Base-by-base conservation (phyloP, 2,329 filamentous ascomycete species). In the Exserohilum rostratum region DNA sequence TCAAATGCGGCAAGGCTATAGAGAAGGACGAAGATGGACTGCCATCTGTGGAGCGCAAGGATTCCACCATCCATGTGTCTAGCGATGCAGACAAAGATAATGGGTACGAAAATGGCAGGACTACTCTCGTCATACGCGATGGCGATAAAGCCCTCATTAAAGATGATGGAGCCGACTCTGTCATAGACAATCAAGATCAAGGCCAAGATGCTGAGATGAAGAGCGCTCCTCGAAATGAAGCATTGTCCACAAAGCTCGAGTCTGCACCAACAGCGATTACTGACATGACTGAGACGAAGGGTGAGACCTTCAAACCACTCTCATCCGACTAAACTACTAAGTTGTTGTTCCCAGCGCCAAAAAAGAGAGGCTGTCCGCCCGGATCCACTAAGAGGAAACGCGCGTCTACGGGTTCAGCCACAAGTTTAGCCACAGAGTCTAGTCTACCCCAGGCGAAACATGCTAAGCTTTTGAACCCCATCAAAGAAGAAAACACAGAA, bases 1-100 rank as follows among this genome's bases (percentile, higher is more conserved):
- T 68, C 10, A 9, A 56, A 6, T 70, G 66, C 49, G 40, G 55
- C 3, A n/a, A 52, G 11, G 43, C 52, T 4, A 64, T 69, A 20
- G 64, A 67, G 30, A 38, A 55, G 3, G 56, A 40, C 7, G 45
- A 46, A 25, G 27, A 31, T 18, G 10, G 17, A 9, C n/a, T 17
- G 18, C 12, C 22, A 11, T 9, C 30, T 3, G 18, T 18, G 22
- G 20, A 34, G 22, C 31, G 2, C 30, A 6, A 46, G 15, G 7
- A 12, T 30, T 12, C 20, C n/a, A 34, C 31, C 20, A 17, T 17
- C 6, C 15, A 35, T 10, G 12, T 17, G 33, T 17, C 3, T n/a
- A 17, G 33, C 11, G 18, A 10, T 22, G 17, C 13, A 20, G 35
- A 5, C 13, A 29, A 22, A 15, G 52, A 55, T 3, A 43, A 46